These are phyloP conservation scores for Cryphonectria naterciae DNA, from an alignment of 2,329 filamentous ascomycete genomes.

Conservation along the genomic window DNA sequence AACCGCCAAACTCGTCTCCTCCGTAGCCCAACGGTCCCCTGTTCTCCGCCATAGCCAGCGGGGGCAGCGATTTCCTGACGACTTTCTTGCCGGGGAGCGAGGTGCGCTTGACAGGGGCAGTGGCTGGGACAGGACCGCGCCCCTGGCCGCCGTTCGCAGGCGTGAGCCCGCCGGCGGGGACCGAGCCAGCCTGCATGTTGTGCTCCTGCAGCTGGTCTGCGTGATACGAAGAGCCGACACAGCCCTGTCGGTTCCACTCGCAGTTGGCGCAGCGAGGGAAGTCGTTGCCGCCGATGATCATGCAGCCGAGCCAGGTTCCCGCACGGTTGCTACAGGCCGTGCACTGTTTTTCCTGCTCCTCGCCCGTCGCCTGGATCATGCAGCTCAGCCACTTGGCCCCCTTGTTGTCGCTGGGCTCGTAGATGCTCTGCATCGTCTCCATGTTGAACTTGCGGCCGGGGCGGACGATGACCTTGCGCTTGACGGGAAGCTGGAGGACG, in stretches of 20 bases:
- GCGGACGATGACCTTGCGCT: conserved; percentile 47
- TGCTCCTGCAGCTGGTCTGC: conserved; percentile 21
- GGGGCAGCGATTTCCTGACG: conserved; percentile 24
- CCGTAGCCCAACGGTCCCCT: background rate
- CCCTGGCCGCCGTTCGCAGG: conserved; percentile 31
- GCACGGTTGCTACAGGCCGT: conserved; percentile 46
- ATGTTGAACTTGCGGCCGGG: conserved; percentile 46
- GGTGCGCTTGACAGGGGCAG: conserved; percentile 22
- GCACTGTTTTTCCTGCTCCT: conserved; percentile 46
- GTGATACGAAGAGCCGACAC: conserved; percentile 27
- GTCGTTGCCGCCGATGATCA: conserved; percentile 46
- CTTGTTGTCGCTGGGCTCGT: conserved; percentile 47
- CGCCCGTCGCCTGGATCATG: conserved; percentile 55
- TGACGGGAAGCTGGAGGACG: conserved; percentile 44
- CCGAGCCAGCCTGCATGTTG: conserved; percentile 10
- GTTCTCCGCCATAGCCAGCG: background rate
- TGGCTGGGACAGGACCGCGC: conserved; percentile 8
- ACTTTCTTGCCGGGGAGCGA: conserved; percentile 25
- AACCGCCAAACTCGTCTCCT: conserved; percentile 20
- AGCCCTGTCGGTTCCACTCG: conserved; percentile 49
- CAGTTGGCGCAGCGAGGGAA: conserved; percentile 57
- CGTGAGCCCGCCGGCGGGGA: conserved; percentile 31
- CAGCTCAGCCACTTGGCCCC: conserved; percentile 52
- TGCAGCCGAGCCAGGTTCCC: conserved; percentile 51
- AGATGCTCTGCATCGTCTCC: conserved; percentile 45